Conservation (phyloP, 1,284 basidiomycete genomes). For the Trametes pubescens region DNA sequence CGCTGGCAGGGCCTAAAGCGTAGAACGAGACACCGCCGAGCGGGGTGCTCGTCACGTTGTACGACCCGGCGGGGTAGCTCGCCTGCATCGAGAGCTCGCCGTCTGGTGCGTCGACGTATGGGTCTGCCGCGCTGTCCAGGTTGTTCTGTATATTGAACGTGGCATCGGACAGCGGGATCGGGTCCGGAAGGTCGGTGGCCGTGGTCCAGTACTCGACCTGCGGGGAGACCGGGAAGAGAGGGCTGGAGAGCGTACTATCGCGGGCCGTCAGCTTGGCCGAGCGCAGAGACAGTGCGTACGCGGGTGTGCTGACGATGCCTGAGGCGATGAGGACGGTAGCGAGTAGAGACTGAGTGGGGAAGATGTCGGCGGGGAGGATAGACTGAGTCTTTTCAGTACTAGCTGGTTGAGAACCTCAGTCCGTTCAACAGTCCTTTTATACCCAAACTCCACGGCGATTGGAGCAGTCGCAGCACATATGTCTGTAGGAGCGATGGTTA, state of each 20-base stretch:
- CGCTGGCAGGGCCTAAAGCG: conserved; percentile 49
- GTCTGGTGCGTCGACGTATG: conserved; percentile 54
- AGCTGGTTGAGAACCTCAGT: background rate
- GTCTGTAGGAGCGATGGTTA: conserved; percentile 5
- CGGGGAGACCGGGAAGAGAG: conserved; percentile 53
- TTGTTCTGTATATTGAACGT: conserved; percentile 51
- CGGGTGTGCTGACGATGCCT: conserved; percentile 11
- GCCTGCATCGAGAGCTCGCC: conserved; percentile 59
- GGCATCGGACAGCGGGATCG: conserved; percentile 51
- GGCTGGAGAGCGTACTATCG: conserved; percentile 16
- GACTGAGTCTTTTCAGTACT: conserved; percentile 5
- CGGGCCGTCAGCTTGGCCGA: conserved; percentile 17
- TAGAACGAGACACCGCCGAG: conserved; percentile 72
- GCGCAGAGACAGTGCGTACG: conserved; percentile 11
- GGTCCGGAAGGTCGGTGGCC: conserved; percentile 39
- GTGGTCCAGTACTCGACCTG: conserved; percentile 52
- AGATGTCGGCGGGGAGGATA: conserved; percentile 9
- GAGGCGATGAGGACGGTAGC: conserved; percentile 16
- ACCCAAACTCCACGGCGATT: background rate
- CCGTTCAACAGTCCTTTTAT: conserved; percentile 17
- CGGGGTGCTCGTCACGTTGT: conserved; percentile 61
- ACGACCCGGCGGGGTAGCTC: conserved; percentile 63
- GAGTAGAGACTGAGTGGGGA: conserved; percentile 3
- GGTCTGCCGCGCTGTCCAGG: conserved; percentile 46
- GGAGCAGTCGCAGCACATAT: background rate